A percentile compares a stretch with the other conserved stretches of the same genome.
Conservation (phyloP, 768 basidiomycete genomes). For the Fomitopsis serialis region DNA sequence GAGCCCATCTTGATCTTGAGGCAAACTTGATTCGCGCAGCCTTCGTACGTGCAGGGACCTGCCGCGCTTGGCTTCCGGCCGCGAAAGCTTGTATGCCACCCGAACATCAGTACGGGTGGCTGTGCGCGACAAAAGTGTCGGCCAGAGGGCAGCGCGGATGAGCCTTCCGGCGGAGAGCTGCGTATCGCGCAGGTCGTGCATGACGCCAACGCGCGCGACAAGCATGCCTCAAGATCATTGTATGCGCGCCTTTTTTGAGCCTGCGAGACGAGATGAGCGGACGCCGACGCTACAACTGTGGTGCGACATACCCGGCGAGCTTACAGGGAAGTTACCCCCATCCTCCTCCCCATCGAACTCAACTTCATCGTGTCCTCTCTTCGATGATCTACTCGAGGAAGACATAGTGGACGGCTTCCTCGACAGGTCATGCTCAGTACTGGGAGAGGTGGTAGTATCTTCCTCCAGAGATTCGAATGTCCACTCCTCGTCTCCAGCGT, state of each 20-base stretch:
- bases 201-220: not conserved
- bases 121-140: not conserved
- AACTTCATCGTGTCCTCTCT: constrained; percentile 13
- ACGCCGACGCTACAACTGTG: not conserved
- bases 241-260: constrained; percentile 7
- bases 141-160: not conserved
- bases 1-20: not conserved
- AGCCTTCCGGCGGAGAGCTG: not conserved
- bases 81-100: not conserved
- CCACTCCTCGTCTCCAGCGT: not conserved
- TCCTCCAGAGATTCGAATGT: not conserved
- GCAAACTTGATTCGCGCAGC: not conserved
- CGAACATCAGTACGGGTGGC: not conserved
- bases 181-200: not conserved
- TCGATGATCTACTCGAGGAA: constrained; percentile 10
- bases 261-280: not conserved
- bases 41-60: not conserved
- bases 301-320: constrained; percentile 7
- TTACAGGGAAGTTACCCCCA: not conserved
- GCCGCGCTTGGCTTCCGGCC: not conserved
- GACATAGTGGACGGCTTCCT: constrained; percentile 9
- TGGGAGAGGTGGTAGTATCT: not conserved
- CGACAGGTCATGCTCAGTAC: constrained; percentile 1
- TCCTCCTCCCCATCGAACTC: constrained; percentile 12
- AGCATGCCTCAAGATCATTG: constrained; percentile 3